phyloP scores from a whole-genome alignment of 805 yeast species.

The Schwanniomyces yamadae region DNA sequence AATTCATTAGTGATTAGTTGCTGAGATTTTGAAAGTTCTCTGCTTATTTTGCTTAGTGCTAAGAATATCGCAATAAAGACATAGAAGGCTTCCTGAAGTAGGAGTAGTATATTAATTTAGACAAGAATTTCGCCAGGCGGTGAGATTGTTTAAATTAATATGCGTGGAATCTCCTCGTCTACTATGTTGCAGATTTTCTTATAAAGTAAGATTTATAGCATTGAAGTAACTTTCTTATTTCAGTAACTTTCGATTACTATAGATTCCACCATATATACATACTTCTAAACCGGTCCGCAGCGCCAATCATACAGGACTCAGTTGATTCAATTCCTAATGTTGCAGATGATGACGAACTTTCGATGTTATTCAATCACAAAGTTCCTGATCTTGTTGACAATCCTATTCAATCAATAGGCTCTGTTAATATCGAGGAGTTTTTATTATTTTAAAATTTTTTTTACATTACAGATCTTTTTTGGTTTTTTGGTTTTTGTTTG shows the following conservation, averaged over 20 bases:
- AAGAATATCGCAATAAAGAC: neutral
- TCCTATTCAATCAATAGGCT: conserved; percentile 3
- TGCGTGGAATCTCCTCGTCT: conserved; percentile 19
- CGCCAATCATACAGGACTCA: conserved; percentile 36
- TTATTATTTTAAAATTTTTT: conserved; percentile 21
- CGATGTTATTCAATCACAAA: neutral
- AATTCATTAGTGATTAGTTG: conserved; percentile 6
- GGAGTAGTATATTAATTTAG: conserved; percentile 22
- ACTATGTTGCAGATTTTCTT: conserved; percentile 1
- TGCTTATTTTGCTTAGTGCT: conserved; percentile 11
- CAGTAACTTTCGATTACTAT: neutral
- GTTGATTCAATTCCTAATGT: conserved; percentile 15
- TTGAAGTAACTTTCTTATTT: conserved; percentile 28
- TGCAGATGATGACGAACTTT: conserved; percentile 11
- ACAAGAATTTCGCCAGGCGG: conserved; percentile 12
- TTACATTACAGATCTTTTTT: too few species aligned
- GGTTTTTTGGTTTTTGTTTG: conserved; percentile 4
- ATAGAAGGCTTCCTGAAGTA: conserved; percentile 2
- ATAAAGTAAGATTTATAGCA: conserved; percentile 25
- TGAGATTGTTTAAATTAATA: conserved; percentile 17
- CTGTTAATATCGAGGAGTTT: conserved; percentile 28
- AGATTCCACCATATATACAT: conserved; percentile 10
- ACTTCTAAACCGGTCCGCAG: conserved; percentile 32
- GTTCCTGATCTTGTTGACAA: neutral
- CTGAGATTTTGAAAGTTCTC: conserved; percentile 13